Base-by-base conservation (phyloP, 192 early-diverging fungal genomes). In the Gamsiella multidivaricata region DNA sequence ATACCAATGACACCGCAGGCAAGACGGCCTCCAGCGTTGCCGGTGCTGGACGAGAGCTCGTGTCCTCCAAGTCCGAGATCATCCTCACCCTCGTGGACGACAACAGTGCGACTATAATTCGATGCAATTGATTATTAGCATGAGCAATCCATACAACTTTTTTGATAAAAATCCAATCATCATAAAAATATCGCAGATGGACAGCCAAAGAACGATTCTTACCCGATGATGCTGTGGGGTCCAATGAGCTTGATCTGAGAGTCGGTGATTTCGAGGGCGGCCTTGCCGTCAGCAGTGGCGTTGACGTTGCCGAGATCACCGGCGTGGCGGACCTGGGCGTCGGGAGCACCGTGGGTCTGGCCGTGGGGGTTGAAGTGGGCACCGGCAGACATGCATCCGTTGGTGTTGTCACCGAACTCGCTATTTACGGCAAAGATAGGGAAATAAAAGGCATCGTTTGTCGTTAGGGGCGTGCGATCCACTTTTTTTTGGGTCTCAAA, bases 1-100 rank as follows among this genome's bases (percentile, higher is more conserved):
- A 90, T 85, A 68, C 94, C 94, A 81, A 97, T 93, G 82, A 95
- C 94, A 85, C 94, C 95, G 84, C 95, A 97, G 39, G 91, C 92
- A 54, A 88, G 82, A 70, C 95, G 92, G 47, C 81, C 90, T 51
- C 95, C 95, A 80, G 94, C 93, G 61, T 97, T 95, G 56, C 95
- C 95, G 36, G 94, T 97, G 50, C 86, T 86, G 52, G 82, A 72
- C 46, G 93, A 94, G n/a, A 88, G 82, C 54, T 90, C 87, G 58
- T 91, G 86, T 51, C 87, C 88, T 61, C 89, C 90, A 14, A 80
- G 56, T 75, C 94, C 95, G 62, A 95, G 89, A 81, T 97, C 96
- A 82, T 97, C 96, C 60, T 85, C 88, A 49, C 81, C 88, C 67
- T 86, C 91, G 78, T 97, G 96, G 31, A 96, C 88, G 37, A 97